Conservation (phyloP, 768 basidiomycete genomes). For the Rhizopogon vinicolor region DNA sequence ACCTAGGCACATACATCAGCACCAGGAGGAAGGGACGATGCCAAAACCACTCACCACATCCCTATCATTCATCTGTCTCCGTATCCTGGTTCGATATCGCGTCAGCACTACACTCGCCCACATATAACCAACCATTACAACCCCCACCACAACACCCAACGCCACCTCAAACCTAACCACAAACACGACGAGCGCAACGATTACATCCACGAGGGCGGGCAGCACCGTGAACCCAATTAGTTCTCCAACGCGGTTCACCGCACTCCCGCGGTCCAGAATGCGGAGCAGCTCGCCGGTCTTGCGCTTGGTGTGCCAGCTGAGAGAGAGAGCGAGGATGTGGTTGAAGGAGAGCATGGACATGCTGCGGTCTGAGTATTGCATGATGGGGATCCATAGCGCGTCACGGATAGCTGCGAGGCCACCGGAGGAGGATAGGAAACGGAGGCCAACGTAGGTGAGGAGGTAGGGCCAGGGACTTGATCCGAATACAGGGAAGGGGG, state of each 20-base stretch:
- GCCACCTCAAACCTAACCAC: conserved; percentile 59
- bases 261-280: conserved; percentile 78
- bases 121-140: conserved; percentile 66
- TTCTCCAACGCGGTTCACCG: conserved; percentile 82
- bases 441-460: conserved; percentile 60
- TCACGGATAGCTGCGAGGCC: conserved; percentile 69
- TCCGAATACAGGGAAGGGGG: conserved; percentile 13
- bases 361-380: conserved; percentile 83
- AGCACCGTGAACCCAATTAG: conserved; percentile 79
- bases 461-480: conserved; percentile 67
- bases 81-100: conserved; percentile 66
- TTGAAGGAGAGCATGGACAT: conserved; percentile 61
- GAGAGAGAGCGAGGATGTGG: conserved; percentile 82
- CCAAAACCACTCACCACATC: conserved; percentile 50
- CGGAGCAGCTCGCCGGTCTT: conserved; percentile 63
- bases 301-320: conserved; percentile 75
- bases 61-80: conserved; percentile 76
- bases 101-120: conserved; percentile 54
- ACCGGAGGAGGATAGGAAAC: conserved; percentile 73
- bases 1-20: conserved; percentile 31
- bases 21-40: not conserved
- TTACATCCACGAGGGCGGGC: conserved; percentile 79
- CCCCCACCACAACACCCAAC: conserved; percentile 60
- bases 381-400: conserved; percentile 81
- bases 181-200: conserved; percentile 68